Evolutionary conservation across 2,329 filamentous ascomycete species (phyloP).

Genomic region (Colletotrichum nymphaeae): DNA sequence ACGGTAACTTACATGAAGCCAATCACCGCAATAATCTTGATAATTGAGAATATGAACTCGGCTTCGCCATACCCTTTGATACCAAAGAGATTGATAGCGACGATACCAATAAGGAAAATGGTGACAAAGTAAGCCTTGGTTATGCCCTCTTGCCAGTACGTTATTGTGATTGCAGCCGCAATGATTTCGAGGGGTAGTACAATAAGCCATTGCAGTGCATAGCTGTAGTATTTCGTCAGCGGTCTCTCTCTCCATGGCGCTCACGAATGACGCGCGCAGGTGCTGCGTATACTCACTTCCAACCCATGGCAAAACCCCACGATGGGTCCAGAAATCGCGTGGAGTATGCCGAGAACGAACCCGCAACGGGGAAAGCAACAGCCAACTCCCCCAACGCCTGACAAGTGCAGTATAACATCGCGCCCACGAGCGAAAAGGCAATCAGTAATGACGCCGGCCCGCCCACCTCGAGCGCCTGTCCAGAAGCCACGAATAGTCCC

Average conservation of each 20-base stretch:
- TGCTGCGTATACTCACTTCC: constrained; percentile 72
- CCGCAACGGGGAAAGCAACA: constrained; percentile 89
- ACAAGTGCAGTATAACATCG: constrained; percentile 92
- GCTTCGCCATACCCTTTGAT: constrained; percentile 91
- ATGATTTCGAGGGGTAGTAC: constrained; percentile 88
- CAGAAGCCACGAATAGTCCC: constrained; percentile 88
- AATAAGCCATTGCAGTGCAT: constrained; percentile 88
- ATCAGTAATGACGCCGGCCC: constrained; percentile 84
- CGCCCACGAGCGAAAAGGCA: constrained; percentile 81
- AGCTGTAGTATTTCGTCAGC: constrained; percentile 58
- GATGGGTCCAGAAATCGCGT: constrained; percentile 93
- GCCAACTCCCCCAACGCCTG: constrained; percentile 93
- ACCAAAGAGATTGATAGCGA: constrained; percentile 87
- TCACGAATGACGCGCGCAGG: not conserved
- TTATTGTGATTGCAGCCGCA: constrained; percentile 84
- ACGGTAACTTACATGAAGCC: constrained; percentile 79
- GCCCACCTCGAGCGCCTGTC: constrained; percentile 75
- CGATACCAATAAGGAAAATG: constrained; percentile 81
- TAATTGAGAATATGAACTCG: constrained; percentile 86
- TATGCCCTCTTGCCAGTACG: constrained; percentile 78
- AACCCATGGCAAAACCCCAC: constrained; percentile 96
- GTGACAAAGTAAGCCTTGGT: constrained; percentile 83
- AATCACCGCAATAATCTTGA: constrained; percentile 88
- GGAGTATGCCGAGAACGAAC: constrained; percentile 92
- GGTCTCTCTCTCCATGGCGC: not conserved